A percentile compares a stretch with the other conserved stretches of the same genome.
Evolutionary conservation across 495 filamentous ascomycete genomes (phyloP).

Genomic region (Penicillium daleae): DNA sequence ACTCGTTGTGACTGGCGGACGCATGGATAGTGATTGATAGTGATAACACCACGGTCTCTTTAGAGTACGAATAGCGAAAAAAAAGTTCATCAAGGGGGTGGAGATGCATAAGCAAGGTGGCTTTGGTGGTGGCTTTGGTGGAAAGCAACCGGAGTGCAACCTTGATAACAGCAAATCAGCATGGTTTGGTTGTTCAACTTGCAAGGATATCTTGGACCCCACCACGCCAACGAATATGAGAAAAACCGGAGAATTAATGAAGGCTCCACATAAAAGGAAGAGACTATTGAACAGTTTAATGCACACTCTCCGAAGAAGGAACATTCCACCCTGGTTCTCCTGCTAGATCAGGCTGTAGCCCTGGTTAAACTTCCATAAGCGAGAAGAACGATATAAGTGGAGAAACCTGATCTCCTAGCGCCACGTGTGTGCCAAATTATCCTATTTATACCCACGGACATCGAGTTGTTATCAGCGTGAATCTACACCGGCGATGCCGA

Average conservation of each 20-base stretch:
- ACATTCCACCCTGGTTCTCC: not conserved
- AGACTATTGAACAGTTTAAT: not conserved
- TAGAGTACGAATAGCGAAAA: not conserved
- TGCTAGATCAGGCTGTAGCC: not conserved
- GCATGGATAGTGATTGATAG: not conserved
- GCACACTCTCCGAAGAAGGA: not conserved
- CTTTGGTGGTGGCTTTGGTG: slow-evolving; percentile 2
- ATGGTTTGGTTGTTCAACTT: not conserved
- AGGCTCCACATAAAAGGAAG: not conserved
- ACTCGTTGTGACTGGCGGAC: not conserved
- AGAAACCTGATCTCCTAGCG: not conserved
- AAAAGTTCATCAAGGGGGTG: not conserved
- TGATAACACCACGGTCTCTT: not conserved
- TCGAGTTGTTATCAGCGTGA: not conserved
- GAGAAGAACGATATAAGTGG: not conserved
- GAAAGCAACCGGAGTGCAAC: not conserved
- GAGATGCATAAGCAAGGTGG: not conserved
- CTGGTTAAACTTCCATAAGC: slow-evolving; percentile 1
- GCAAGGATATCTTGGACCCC: not conserved
- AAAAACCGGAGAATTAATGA: not conserved
- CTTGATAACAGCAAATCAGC: not conserved
- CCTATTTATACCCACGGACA: not conserved
- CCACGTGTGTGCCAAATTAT: slow-evolving; percentile 1
- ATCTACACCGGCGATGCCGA: not conserved
- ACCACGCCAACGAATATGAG: not conserved